Evolutionary conservation across 371 early-diverging fungal species (phyloP).

Genomic region (Circinella minor): DNA sequence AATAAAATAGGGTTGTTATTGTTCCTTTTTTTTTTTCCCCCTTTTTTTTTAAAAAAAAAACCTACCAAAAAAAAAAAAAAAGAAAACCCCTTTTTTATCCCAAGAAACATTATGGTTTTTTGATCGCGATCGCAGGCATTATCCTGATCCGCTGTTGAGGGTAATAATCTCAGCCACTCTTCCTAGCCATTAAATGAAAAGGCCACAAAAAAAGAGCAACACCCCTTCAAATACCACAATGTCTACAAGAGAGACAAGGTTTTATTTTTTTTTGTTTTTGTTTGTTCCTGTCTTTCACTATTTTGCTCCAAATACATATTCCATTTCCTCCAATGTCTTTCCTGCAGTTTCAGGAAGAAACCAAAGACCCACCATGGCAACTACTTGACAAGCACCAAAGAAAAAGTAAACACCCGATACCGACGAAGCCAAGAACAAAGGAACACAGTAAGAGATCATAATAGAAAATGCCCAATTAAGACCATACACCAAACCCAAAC

Average conservation of each 20-base stretch:
- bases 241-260: neutral
- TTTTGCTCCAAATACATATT: constrained; percentile 53
- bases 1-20: too few relatives aligned
- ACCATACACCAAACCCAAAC: constrained; percentile 53
- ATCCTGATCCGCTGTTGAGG: constrained; percentile 51
- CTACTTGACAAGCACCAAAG: constrained; percentile 53
- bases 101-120: constrained; percentile 14
- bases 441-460: constrained; percentile 49
- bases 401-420: constrained; percentile 61
- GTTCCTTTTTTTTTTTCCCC: too few relatives aligned
- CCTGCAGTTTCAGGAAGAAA: constrained; percentile 60
- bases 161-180: constrained; percentile 45
- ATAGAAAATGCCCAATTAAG: constrained; percentile 68
- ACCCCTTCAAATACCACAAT: constrained; percentile 28
- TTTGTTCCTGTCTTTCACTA: neutral
- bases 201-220: constrained; percentile 14
- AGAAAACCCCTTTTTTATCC: constrained; percentile 12
- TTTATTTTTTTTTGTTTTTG: neutral
- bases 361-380: constrained; percentile 48
- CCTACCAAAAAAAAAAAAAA: too few relatives aligned
- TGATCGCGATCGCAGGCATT: constrained; percentile 51
- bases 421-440: constrained; percentile 60
- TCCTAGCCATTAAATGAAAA: constrained; percentile 11
- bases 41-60: too few relatives aligned
- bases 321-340: constrained; percentile 61